phyloP scores from a whole-genome alignment of 768 basidiomycete genomes.

The Inosperma sp. region DNA sequence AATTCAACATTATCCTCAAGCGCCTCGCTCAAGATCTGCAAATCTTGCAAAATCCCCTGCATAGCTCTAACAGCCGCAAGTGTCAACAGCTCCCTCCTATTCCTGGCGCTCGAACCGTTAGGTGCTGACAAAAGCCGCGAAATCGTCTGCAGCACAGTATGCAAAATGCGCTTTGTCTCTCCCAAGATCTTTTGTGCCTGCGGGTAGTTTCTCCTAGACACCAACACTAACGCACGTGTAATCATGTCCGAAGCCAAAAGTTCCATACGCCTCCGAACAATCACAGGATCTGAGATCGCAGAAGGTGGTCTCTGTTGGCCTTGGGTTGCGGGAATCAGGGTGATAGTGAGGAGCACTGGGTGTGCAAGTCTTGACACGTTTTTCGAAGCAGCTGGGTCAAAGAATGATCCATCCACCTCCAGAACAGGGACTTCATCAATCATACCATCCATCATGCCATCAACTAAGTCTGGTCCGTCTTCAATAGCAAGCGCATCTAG shows the following conservation, averaged over 20 bases:
- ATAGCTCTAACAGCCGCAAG: constrained; percentile 73
- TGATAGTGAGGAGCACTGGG: constrained; percentile 92
- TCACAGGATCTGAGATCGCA: constrained; percentile 71
- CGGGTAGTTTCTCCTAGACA: constrained; percentile 83
- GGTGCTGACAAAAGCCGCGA: constrained; percentile 67
- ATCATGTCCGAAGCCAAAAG: constrained; percentile 97
- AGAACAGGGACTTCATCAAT: constrained; percentile 97
- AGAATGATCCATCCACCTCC: constrained; percentile 94
- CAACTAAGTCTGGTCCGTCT: constrained; percentile 68
- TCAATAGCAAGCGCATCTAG: constrained; percentile 70
- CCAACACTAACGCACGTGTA: constrained; percentile 86
- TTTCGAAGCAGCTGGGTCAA: constrained; percentile 81
- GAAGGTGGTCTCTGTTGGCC: constrained; percentile 40
- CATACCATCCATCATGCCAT: constrained; percentile 94
- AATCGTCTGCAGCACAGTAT: constrained; percentile 84
- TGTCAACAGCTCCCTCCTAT: constrained; percentile 74
- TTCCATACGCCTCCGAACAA: constrained; percentile 94
- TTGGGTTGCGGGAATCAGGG: constrained; percentile 62
- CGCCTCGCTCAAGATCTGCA: constrained; percentile 82
- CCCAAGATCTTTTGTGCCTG: constrained; percentile 88
- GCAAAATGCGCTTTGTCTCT: constrained; percentile 89
- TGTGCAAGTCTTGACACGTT: constrained; percentile 85
- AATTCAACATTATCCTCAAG: constrained; percentile 86
- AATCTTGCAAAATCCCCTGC: constrained; percentile 80
- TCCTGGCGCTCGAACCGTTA: constrained; percentile 52